Evolutionary conservation across 177 flowering plant species (phyloP).

Genomic region (Vitis hybrid): DNA sequence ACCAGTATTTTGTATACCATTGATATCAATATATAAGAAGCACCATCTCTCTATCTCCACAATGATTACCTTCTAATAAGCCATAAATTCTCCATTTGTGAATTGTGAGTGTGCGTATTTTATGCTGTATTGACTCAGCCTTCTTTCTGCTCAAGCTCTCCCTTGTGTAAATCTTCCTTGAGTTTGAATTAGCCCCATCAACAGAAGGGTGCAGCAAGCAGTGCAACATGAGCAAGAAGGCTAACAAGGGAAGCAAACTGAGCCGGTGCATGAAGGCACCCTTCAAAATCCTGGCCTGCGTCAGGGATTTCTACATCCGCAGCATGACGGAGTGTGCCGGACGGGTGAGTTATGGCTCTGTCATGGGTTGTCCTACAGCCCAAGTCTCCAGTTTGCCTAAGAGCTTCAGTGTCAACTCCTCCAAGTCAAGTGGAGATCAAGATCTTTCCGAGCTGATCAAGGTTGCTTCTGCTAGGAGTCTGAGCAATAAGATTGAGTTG

Average conservation of each 20-base stretch:
- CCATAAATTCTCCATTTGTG: too few relatives aligned
- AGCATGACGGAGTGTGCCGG: constrained; percentile 40
- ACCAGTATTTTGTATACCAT: too few relatives aligned
- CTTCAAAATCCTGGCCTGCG: constrained; percentile 25
- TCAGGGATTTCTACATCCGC: constrained; percentile 41
- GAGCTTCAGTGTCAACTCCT: constrained; percentile 37
- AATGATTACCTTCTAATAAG: too few relatives aligned
- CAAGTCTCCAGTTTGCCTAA: constrained; percentile 26
- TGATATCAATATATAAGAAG: too few relatives aligned
- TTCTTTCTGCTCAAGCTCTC: too few relatives aligned
- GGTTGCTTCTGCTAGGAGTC: constrained; percentile 36
- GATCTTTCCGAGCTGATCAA: constrained; percentile 35
- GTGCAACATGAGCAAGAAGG: constrained; percentile 5
- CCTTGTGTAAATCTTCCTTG: too few relatives aligned
- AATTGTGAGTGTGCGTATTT: too few relatives aligned
- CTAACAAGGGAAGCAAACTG: constrained; percentile 27
- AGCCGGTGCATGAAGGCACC: constrained; percentile 37
- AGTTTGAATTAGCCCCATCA: too few relatives aligned
- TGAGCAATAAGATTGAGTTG: constrained; percentile 1
- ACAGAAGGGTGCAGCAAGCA: neutral
- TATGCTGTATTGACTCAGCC: too few relatives aligned
- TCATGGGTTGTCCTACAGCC: constrained; percentile 25
- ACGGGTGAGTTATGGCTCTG: constrained; percentile 12
- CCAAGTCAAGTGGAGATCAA: constrained; percentile 18
- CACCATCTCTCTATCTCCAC: too few relatives aligned